These are phyloP conservation scores for Luzula sylvatica DNA, from an alignment of 176 grass and related monocot genomes.

Conservation along the genomic window DNA sequence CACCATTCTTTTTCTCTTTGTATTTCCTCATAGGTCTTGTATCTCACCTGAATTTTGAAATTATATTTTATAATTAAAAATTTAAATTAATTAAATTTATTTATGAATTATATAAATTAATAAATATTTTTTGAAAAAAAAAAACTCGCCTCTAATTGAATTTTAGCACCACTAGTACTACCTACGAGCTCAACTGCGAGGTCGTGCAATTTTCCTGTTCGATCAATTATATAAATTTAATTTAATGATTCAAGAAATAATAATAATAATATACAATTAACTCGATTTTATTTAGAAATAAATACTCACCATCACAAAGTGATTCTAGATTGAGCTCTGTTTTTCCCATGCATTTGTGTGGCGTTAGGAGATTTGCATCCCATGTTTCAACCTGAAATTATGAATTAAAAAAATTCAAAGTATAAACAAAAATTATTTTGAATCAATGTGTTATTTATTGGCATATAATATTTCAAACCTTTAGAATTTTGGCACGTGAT, in stretches of 20 bases:
- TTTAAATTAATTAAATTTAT: constrained; percentile 17
- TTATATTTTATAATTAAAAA: constrained; percentile 23
- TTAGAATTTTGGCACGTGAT: constrained; percentile 45
- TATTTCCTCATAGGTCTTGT: constrained; percentile 84
- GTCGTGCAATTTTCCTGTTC: constrained; percentile 62
- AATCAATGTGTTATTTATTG: constrained; percentile 5
- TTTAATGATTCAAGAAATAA: neutral
- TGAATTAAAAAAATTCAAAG: constrained; percentile 15
- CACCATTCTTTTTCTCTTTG: constrained; percentile 81
- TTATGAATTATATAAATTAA: neutral
- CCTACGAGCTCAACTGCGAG: constrained; percentile 56
- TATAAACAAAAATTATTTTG: constrained; percentile 7
- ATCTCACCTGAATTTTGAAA: constrained; percentile 45
- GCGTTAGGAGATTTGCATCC: constrained; percentile 93
- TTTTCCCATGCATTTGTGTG: constrained; percentile 95
- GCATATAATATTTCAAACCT: constrained; percentile 36
- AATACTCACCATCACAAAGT: constrained; percentile 71
- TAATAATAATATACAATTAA: neutral
- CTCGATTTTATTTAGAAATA: neutral
- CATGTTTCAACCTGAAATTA: constrained; percentile 61
- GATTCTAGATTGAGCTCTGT: constrained; percentile 57
- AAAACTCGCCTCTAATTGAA: constrained; percentile 66
- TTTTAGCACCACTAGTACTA: constrained; percentile 60
- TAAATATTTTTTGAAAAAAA: neutral
- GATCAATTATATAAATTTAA: neutral